phyloP scores from a whole-genome alignment of 2,329 filamentous ascomycete genomes.

The Botrytis aclada region DNA sequence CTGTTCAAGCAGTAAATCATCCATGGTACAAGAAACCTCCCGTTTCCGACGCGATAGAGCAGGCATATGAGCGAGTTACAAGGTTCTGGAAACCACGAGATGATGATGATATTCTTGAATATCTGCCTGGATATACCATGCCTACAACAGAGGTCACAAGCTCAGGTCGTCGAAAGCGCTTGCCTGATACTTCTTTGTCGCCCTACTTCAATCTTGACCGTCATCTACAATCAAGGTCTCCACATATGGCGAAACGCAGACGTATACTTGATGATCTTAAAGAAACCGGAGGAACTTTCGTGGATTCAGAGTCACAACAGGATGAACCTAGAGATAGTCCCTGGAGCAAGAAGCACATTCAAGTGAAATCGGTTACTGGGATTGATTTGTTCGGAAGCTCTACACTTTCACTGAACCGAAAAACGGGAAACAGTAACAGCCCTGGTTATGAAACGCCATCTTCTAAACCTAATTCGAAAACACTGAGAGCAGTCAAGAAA shows the following conservation, averaged over 20 bases:
- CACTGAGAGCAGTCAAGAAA: neutral
- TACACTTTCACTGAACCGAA: neutral
- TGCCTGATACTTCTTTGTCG: conserved; percentile 32
- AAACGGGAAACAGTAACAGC: neutral
- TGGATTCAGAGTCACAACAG: neutral
- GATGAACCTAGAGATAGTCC: neutral
- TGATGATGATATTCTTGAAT: conserved; percentile 28
- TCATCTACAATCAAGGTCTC: conserved; percentile 25
- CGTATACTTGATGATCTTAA: conserved; percentile 29
- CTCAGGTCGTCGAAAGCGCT: conserved; percentile 22
- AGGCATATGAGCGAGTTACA: conserved; percentile 29
- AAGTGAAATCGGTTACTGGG: conserved; percentile 20
- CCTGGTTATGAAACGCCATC: neutral
- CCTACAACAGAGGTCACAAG: neutral
- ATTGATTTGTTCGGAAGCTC: conserved; percentile 27
- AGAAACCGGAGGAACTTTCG: conserved; percentile 22
- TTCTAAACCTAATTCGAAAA: neutral
- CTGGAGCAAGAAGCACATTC: neutral
- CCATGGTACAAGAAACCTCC: conserved; percentile 39
- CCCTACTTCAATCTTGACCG: conserved; percentile 35
- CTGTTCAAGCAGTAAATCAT: conserved; percentile 38
- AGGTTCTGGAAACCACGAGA: conserved; percentile 33
- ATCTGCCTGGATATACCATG: conserved; percentile 22
- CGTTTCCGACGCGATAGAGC: conserved; percentile 30
- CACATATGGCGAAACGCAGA: conserved; percentile 23